Base-by-base conservation (phyloP, 257 asterid species). In the Solanum piurae region DNA sequence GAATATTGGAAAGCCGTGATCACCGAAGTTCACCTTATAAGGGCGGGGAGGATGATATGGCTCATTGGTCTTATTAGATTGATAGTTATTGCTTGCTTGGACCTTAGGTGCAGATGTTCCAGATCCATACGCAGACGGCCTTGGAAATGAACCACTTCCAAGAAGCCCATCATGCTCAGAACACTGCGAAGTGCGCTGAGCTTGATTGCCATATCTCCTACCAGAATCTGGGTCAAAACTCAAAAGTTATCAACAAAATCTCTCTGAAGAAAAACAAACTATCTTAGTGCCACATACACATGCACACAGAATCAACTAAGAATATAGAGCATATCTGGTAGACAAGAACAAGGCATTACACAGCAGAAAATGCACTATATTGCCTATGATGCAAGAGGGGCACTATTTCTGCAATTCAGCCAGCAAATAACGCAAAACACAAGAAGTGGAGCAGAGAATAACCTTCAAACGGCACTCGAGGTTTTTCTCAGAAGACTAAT, bases 1-100 rank as follows among this genome's bases (percentile, higher is more conserved):
- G 21, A 68, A 68, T 68, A 68, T 27, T 68, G 74, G 74, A 68
- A 68, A 46, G 71, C 44, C 37, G 52, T 49, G 58, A 12, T 25
- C 84, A 71, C 38, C 9, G 14, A 62, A 84, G 34, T 89, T 84
- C 68, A 96, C 99, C 99, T 97, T 97, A 89, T 94, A 97, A 77
- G 99, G 99, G 29, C 98, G 96, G 90, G 99, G 99, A 90, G 99
- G 99, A 72, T 96, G 99, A 89, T 96, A 96, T 38, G 97, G 95
- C 88, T 94, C 99, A 88, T 60, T 94, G 94, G 94, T 94, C 90
- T 87, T 94, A 88, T 88, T 94, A 88, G 92, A 95, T 68, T 94
- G 98, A 91, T 90, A 76, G 34, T 71, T 92, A 85, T 96, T 98
- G 86, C 89, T 93, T 13, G 93, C 86, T 80, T 91, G 93, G 89